Base-by-base conservation (phyloP, 176 grass and related monocot species). In the Panicum miliaceum region DNA sequence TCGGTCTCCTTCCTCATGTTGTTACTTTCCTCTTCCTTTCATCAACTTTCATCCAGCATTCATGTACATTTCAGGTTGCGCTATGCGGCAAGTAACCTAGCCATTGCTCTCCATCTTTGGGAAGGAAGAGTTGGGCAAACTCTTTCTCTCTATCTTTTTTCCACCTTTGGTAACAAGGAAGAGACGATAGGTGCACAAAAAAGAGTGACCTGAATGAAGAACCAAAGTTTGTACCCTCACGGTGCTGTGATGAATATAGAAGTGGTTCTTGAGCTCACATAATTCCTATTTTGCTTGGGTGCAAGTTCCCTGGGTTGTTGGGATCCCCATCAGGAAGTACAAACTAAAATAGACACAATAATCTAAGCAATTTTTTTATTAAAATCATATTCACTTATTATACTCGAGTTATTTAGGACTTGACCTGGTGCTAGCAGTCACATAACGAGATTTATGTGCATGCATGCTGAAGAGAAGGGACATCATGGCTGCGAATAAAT, bases 71-170 rank as follows among this genome's bases (percentile, higher is more conserved):
- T 77, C 8, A n/a, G 27, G 69, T 38, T 64, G 42, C 16, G 13
- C 41, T 51, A 12, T 74, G 58, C 5, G 4, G 22, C 35, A 38
- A 84, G 69, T 38, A 65, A 84, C 71, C 9, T 37, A 34, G 5
- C 45, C 20, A 65, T 82, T 82, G 78, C 56, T 63, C 69, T 78
- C 80, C 19, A 84, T 83, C 80, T 56, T 61, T 32, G 74, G 73
- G 57, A 56, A 88, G 63, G 74, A 73, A 72, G 45, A 37, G 42
- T 20, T 10, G 23, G 19, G 19, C 10, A 77, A 83, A 83, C 43
- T 77, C 71, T 50, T 26, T 52, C 58, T 75, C 71, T 38, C 51
- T 25, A 12, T 56, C 10, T 76, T 25, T 80, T 81, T 45, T 19
- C 64, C 22, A 62, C 27, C 54, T 88, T 63, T 88, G 73, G 56